A percentile compares a stretch with the other conserved stretches of the same genome.
Conservation (phyloP, 2,329 filamentous ascomycete genomes). For the Trichoderma koningiopsis region DNA sequence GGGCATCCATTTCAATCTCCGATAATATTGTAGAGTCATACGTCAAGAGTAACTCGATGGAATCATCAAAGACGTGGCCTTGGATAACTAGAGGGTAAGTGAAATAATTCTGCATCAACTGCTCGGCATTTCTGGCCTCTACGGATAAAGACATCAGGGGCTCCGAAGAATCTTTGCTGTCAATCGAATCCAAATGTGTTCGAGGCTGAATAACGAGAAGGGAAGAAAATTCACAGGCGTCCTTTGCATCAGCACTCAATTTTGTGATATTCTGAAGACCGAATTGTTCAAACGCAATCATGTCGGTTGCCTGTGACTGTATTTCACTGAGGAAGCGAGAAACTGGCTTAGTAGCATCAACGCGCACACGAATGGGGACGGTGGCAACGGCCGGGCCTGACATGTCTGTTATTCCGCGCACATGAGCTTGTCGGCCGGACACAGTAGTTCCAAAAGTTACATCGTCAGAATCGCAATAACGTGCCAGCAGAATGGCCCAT, state of each 20-base stretch:
- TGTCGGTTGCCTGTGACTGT: constrained; percentile 28
- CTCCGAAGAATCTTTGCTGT: constrained; percentile 3
- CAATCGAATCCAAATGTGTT: not conserved
- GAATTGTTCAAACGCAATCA: constrained; percentile 32
- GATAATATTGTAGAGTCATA: constrained; percentile 14
- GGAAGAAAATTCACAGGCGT: constrained; percentile 17
- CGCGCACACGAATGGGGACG: constrained; percentile 27
- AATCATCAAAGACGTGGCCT: constrained; percentile 10
- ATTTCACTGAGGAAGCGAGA: constrained; percentile 22
- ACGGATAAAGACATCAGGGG: not conserved
- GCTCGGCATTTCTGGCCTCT: constrained; percentile 3
- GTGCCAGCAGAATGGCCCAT: constrained; percentile 31
- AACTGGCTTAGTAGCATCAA: constrained; percentile 22
- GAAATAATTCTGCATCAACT: constrained; percentile 21
- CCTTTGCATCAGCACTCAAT: not conserved
- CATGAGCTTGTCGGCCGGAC: constrained; percentile 29
- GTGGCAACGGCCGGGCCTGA: constrained; percentile 28
- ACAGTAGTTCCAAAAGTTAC: constrained; percentile 32
- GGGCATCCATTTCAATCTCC: constrained; percentile 10
- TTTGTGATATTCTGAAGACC: constrained; percentile 28
- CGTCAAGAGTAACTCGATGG: constrained; percentile 9
- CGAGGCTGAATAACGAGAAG: constrained; percentile 23
- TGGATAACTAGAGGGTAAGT: constrained; percentile 23
- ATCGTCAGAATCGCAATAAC: constrained; percentile 26
- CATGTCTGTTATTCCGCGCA: constrained; percentile 26